A percentile compares a stretch with the other conserved stretches of the same genome.
phyloP scores from a whole-genome alignment of 2,329 filamentous ascomycete genomes.

The Nigrospora osmanthi region DNA sequence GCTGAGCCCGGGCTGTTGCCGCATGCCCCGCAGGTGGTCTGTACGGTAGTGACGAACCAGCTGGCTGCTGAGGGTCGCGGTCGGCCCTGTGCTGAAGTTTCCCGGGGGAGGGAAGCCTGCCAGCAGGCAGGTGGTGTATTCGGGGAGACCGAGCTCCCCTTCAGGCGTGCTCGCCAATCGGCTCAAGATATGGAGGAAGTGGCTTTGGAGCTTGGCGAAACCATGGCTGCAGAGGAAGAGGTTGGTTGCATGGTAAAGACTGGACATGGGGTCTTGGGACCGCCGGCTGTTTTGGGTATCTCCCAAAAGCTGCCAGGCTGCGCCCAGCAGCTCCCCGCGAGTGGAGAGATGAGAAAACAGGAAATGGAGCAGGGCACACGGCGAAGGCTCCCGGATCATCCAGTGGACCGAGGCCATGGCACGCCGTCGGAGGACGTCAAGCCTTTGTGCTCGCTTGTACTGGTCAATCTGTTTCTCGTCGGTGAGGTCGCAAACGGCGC shows the following conservation, averaged over 20 bases:
- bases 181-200: background rate
- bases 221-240: background rate
- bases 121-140: background rate
- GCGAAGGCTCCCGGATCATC: background rate
- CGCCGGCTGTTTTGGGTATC: background rate
- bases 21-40: background rate
- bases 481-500: background rate
- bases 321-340: slow-evolving; percentile 2
- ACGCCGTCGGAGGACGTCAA: background rate
- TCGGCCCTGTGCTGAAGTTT: background rate
- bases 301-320: background rate
- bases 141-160: background rate
- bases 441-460: background rate
- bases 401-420: background rate
- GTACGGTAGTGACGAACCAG: background rate
- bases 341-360: background rate
- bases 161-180: background rate
- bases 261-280: background rate
- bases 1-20: background rate
- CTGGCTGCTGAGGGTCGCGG: background rate
- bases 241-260: background rate
- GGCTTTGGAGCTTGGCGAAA: background rate
- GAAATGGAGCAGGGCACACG: background rate
- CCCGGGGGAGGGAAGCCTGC: too few relatives aligned
- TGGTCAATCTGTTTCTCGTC: background rate